Percentiles rank a stretch among this genome's conserved stretches.
These are phyloP conservation scores for Mycena vitilis DNA, from an alignment of 768 basidiomycete species.

Conservation along the genomic window DNA sequence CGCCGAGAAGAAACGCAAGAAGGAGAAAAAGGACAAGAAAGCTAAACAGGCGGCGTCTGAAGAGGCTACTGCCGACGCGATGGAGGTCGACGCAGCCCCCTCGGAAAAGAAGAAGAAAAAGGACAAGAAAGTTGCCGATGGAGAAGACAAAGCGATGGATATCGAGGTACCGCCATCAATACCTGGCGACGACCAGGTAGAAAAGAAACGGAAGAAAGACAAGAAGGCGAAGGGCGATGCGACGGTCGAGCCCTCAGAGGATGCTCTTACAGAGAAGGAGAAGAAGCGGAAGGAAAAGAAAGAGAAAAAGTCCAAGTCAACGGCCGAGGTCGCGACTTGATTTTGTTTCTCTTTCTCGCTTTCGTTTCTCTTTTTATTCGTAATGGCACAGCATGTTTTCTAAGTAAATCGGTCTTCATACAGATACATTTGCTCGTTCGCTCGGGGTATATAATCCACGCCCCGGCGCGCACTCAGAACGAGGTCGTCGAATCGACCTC, in stretches of 20 bases:
- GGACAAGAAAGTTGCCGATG: conserved; percentile 17
- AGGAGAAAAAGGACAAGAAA: conserved; percentile 46
- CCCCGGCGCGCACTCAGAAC: conserved; percentile 54
- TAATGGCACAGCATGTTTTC: conserved; percentile 24
- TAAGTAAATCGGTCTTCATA: conserved; percentile 30
- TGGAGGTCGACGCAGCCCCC: conserved; percentile 14
- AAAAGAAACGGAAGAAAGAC: conserved; percentile 50
- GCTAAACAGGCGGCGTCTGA: conserved; percentile 13
- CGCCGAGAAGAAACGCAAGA: conserved; percentile 43
- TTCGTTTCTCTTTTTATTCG: not conserved
- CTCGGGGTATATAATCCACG: conserved; percentile 35
- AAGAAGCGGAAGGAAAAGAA: conserved; percentile 35
- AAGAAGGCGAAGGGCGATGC: conserved; percentile 38
- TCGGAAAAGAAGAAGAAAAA: conserved; percentile 30
- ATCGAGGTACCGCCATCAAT: conserved; percentile 33
- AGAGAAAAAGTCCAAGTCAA: conserved; percentile 34
- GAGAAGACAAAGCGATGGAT: conserved; percentile 22
- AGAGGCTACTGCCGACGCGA: conserved; percentile 5
- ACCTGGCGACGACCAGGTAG: conserved; percentile 37
- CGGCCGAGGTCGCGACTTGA: conserved; percentile 40
- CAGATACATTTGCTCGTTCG: conserved; percentile 36
- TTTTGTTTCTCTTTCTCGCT: conserved; percentile 37
- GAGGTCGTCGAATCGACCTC: conserved; percentile 94
- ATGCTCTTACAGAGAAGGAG: conserved; percentile 21
- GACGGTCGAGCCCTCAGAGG: conserved; percentile 12